phyloP scores from a whole-genome alignment of 129 eudicot genomes.

The Calendula officinalis region DNA sequence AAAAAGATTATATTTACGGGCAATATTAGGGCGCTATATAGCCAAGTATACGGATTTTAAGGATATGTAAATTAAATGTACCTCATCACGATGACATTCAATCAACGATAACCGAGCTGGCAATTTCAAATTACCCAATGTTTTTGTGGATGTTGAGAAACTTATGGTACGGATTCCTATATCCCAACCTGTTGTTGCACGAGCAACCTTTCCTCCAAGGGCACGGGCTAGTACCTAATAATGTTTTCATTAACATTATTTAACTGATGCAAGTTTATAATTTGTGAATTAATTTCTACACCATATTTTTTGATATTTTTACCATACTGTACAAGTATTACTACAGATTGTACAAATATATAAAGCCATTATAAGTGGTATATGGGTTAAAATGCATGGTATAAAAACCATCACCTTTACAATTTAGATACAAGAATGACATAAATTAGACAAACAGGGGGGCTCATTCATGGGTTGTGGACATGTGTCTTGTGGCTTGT shows the following conservation, averaged over 20 bases:
- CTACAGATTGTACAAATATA: too few relatives aligned
- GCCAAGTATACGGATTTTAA: background rate
- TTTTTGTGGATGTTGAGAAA: constrained; percentile 49
- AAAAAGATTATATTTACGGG: background rate
- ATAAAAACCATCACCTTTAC: too few relatives aligned
- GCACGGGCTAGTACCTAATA: constrained; percentile 66
- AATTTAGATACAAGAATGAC: constrained; percentile 12
- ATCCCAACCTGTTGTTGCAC: constrained; percentile 81
- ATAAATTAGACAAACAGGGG: constrained; percentile 25
- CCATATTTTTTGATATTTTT: too few relatives aligned
- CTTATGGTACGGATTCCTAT: constrained; percentile 63
- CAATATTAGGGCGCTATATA: background rate
- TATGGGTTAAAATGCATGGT: too few relatives aligned
- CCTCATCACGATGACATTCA: constrained; percentile 91
- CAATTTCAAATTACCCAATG: constrained; percentile 46
- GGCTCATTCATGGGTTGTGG: constrained; percentile 14
- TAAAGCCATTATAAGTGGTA: too few relatives aligned
- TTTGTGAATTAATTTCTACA: too few relatives aligned
- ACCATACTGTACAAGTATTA: too few relatives aligned
- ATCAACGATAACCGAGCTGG: constrained; percentile 62
- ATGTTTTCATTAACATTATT: constrained; percentile 9
- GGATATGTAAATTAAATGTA: constrained; percentile 14
- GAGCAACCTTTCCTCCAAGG: constrained; percentile 66
- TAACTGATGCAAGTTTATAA: constrained; percentile 17
- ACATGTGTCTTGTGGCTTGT: constrained; percentile 33